Base-by-base conservation (phyloP, 2,329 filamentous ascomycete species). In the Calonectria hongkongensis region DNA sequence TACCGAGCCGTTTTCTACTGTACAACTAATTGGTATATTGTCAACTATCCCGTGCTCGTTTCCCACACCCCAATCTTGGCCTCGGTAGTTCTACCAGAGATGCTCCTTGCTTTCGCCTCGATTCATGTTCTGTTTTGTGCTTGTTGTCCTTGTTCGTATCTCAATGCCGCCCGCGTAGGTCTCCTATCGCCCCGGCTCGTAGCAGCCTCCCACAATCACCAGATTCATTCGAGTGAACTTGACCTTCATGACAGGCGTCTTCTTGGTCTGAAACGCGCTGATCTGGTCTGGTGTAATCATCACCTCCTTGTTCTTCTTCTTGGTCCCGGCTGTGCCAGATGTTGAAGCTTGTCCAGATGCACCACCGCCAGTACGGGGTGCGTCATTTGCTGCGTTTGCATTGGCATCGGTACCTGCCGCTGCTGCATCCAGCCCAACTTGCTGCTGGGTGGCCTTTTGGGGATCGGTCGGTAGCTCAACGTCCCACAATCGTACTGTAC, bases 211-310 rank as follows among this genome's bases (percentile, higher is more conserved):
- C 27, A 95, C 95, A 73, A 98, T 88, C 15, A 98, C 93, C 76
- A 98, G 85, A 82, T 99, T 99, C 95, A 98, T 98, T 73, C 95
- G 89, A 4, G 97, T 98, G 80, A 98, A 98, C 80, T 94, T 92
- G 67, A 98, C 96, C 85, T 96, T 97, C 84, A 97, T 94, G 13
- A 98, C 94, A 0, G 96, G 96, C 18, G 94, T 96, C 86, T 98
- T 98, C 90, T 99, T 99, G 4, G 97, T 98, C 0, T 95, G 93
- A 82, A 98, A 98, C 0, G 95, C 96, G 75, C 92, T 95, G 85
- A 99, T 97, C 85, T 98, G 97, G 81, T 99, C 97, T 0, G 95
- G 93, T 0, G 94, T 96, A 54, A 98, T 94, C 79, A 95, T 94
- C 4, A 95, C 94, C 79, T 98, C 96, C 84, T 98, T 98, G 69